phyloP scores from a whole-genome alignment of 2,329 filamentous ascomycete genomes.

The Colletotrichum abscissum region DNA sequence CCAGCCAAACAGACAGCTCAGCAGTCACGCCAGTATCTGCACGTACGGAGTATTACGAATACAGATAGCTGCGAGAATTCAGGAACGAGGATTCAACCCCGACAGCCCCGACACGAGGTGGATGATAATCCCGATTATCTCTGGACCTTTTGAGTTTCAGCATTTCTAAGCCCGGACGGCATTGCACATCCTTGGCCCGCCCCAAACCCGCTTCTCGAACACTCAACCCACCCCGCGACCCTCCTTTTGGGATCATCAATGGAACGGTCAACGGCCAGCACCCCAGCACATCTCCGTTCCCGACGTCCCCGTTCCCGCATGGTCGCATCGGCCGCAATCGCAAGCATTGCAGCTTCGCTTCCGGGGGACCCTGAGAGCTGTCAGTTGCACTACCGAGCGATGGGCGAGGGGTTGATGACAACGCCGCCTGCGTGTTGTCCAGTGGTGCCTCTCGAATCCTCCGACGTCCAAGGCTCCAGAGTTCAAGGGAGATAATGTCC shows the following conservation, averaged over 20 bases:
- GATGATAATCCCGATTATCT: not conserved
- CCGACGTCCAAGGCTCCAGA: too few relatives aligned
- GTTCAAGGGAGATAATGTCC: not conserved
- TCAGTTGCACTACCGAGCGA: not conserved
- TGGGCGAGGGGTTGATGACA: not conserved
- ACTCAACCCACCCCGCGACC: not conserved
- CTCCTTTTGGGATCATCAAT: not conserved
- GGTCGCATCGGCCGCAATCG: not conserved
- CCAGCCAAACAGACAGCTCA: not conserved
- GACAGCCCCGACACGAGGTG: not conserved
- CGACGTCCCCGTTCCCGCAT: conserved; percentile 6
- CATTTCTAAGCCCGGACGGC: conserved; percentile 5
- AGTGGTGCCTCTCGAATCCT: too few relatives aligned
- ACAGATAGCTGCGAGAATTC: too few relatives aligned
- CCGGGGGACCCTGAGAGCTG: not conserved
- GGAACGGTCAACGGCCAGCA: not conserved
- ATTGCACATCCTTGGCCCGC: conserved; percentile 2
- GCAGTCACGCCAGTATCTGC: not conserved
- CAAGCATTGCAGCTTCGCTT: not conserved
- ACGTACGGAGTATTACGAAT: not conserved
- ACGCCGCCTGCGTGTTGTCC: not conserved
- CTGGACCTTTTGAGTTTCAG: not conserved
- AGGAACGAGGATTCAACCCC: too few relatives aligned
- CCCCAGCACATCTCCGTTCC: not conserved
- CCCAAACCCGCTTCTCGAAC: not conserved